These are phyloP conservation scores for Amphichorda felina DNA, from an alignment of 2,329 filamentous ascomycete genomes.

Conservation along the genomic window DNA sequence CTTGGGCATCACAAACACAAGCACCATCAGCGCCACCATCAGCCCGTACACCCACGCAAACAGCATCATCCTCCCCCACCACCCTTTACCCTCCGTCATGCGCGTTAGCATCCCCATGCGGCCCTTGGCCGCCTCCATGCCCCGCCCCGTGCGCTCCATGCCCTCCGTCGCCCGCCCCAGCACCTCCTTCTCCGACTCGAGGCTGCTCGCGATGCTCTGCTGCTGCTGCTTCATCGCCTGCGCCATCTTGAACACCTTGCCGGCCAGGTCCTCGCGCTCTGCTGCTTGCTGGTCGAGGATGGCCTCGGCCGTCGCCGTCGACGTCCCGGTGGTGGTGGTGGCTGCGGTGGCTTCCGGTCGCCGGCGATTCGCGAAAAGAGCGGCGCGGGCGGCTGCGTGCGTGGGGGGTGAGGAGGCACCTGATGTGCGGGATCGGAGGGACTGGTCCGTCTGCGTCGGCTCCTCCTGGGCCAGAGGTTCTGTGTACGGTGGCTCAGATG, in stretches of 20 bases:
- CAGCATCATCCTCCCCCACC: slow-evolving; percentile 73
- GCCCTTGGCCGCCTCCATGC: slow-evolving; percentile 64
- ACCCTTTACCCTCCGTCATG: slow-evolving; percentile 82
- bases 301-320: slow-evolving; percentile 50
- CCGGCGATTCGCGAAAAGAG: slow-evolving; percentile 29
- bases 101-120: slow-evolving; percentile 65
- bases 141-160: slow-evolving; percentile 63
- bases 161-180: slow-evolving; percentile 60
- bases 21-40: slow-evolving; percentile 63
- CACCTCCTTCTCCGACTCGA: slow-evolving; percentile 63
- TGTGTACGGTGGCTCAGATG: slow-evolving; percentile 29
- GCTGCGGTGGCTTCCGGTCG: slow-evolving; percentile 10
- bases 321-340: slow-evolving; percentile 14
- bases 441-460: slow-evolving; percentile 20
- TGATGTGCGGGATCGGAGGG: slow-evolving; percentile 19
- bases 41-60: slow-evolving; percentile 76
- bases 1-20: slow-evolving; percentile 84
- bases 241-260: slow-evolving; percentile 72
- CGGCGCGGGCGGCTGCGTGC: slow-evolving; percentile 25
- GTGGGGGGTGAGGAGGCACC: slow-evolving; percentile 6
- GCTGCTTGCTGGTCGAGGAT: slow-evolving; percentile 64
- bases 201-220: slow-evolving; percentile 54
- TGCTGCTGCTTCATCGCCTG: slow-evolving; percentile 65
- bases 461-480: slow-evolving; percentile 1
- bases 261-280: slow-evolving; percentile 75